phyloP scores from a whole-genome alignment of 768 basidiomycete genomes.

The Auriscalpium orientale region DNA sequence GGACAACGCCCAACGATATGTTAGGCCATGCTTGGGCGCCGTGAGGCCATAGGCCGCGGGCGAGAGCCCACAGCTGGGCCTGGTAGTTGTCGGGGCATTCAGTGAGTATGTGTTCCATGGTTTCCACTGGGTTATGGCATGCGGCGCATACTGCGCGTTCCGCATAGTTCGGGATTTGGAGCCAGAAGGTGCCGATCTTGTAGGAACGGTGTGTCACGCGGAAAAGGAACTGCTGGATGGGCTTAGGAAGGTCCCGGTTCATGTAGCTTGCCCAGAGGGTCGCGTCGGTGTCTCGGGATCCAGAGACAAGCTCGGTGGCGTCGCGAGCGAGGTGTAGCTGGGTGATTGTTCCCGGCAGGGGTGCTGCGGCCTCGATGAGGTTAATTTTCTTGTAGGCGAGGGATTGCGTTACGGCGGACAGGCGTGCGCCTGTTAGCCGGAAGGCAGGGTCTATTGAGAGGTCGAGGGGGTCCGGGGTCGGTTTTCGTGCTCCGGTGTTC shows the following conservation, averaged over 20 bases:
- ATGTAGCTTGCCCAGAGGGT: neutral
- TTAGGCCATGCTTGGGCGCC: neutral
- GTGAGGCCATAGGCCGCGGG: neutral
- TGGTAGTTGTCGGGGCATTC: neutral
- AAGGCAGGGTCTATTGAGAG: neutral
- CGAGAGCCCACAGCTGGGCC: neutral
- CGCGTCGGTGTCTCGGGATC: neutral
- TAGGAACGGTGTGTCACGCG: neutral
- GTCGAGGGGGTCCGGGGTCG: neutral
- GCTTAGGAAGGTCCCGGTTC: neutral
- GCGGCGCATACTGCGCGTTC: neutral
- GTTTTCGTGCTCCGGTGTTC: neutral
- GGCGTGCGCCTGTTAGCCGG: neutral
- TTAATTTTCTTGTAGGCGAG: neutral
- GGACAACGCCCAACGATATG: neutral
- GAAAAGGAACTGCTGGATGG: neutral
- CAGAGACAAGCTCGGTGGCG: accelerated
- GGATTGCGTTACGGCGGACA: neutral
- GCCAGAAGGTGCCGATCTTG: neutral
- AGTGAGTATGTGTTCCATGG: neutral
- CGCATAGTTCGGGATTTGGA: neutral
- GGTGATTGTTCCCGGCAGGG: no score
- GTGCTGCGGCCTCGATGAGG: no score
- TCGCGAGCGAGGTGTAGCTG: no score
- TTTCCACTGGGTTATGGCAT: neutral